phyloP scores from a whole-genome alignment of 106 monocot species.

The Dendrobium catenatum region DNA sequence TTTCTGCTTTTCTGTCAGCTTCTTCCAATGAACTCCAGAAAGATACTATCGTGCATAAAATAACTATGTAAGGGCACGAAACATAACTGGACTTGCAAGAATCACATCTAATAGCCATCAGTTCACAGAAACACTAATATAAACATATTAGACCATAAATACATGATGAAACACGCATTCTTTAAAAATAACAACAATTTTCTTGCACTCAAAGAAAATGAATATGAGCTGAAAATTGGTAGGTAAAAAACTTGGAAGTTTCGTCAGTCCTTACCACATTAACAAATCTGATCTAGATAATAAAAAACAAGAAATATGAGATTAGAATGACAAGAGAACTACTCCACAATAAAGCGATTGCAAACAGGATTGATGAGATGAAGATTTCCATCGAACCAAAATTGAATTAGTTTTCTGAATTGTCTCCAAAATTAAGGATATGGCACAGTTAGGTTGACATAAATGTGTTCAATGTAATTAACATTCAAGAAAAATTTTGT shows the following conservation, averaged over 20 bases:
- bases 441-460: neutral
- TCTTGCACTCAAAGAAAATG: neutral
- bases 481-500: neutral
- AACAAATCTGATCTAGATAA: neutral
- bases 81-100: neutral
- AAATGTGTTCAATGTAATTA: neutral
- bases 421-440: neutral
- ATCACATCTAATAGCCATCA: neutral
- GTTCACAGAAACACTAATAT: neutral
- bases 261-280: neutral
- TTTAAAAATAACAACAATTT: neutral
- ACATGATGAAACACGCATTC: neutral
- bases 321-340: neutral
- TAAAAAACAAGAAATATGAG: neutral
- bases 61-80: neutral
- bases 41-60: conserved; percentile 32
- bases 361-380: neutral
- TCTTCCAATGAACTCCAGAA: conserved; percentile 50
- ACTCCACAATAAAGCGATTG: neutral
- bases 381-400: neutral
- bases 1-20: conserved; percentile 57
- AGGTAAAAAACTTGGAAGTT: neutral
- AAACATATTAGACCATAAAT: neutral
- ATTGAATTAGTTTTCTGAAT: neutral
- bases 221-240: neutral